Conservation (phyloP, 768 basidiomycete genomes). For the Amanita phalloides region DNA sequence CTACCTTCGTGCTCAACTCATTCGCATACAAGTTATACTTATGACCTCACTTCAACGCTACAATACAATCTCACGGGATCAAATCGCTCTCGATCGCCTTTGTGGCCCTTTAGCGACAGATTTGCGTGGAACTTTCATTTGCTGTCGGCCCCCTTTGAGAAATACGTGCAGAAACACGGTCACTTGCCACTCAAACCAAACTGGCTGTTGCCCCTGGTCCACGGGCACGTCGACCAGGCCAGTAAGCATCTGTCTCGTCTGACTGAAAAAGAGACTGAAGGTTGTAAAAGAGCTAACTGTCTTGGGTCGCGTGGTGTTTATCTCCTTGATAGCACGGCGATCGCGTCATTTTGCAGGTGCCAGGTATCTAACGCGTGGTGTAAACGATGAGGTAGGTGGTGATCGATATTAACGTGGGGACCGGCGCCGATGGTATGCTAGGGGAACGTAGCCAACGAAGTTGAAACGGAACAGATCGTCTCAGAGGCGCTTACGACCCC, state of each 20-base stretch:
- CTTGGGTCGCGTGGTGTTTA: conserved; percentile 80
- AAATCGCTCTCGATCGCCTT: conserved; percentile 28
- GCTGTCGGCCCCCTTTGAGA: conserved; percentile 25
- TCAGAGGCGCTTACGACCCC: conserved; percentile 84
- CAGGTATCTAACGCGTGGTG: conserved; percentile 87
- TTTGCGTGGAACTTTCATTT: conserved; percentile 96
- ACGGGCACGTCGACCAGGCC: conserved; percentile 97
- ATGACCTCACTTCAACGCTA: conserved; percentile 92
- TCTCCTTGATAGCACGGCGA: conserved; percentile 89
- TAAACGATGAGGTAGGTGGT: conserved; percentile 71
- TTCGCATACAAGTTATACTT: conserved; percentile 65
- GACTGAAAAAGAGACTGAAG: neutral
- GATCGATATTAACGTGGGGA: neutral
- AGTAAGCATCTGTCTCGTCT: conserved; percentile 41
- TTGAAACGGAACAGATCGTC: conserved; percentile 97
- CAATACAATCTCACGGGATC: conserved; percentile 79
- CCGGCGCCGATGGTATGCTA: conserved; percentile 17
- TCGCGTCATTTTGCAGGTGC: conserved; percentile 96
- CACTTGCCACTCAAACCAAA: conserved; percentile 32
- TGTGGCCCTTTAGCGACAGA: conserved; percentile 72
- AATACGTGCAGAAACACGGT: conserved; percentile 1
- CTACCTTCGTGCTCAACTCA: neutral
- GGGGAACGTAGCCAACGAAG: conserved; percentile 98
- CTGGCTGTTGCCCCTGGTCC: conserved; percentile 88
- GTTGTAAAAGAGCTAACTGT: conserved; percentile 71